These are phyloP conservation scores for Fusarium nurragi DNA, from an alignment of 2,329 filamentous ascomycete species.

Conservation along the genomic window DNA sequence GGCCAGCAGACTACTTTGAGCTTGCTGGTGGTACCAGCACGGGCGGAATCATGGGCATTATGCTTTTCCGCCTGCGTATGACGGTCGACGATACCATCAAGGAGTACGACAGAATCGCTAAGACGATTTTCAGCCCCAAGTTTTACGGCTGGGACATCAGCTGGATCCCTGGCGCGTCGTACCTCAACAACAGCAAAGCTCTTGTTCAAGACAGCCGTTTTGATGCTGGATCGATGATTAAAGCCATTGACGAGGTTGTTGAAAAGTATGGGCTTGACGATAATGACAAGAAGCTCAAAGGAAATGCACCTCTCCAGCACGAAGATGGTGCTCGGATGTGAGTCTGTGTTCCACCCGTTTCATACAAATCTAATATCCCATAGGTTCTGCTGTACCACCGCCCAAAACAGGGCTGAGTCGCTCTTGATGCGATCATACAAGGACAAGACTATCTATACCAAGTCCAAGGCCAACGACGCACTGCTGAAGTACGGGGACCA, in stretches of 20 bases:
- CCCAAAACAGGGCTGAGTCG: constrained; percentile 32
- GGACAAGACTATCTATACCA: constrained; percentile 9
- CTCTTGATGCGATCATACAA: constrained; percentile 27
- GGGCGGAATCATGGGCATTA: constrained; percentile 30
- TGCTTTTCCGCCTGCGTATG: constrained; percentile 38
- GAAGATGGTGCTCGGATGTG: constrained; percentile 13
- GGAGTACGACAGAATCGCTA: constrained; percentile 30
- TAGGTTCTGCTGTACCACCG: constrained; percentile 19
- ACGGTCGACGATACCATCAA: constrained; percentile 23
- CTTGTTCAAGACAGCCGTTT: constrained; percentile 27
- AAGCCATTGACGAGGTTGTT: constrained; percentile 27
- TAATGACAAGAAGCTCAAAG: constrained; percentile 24
- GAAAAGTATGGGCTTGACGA: constrained; percentile 28
- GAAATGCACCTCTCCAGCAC: constrained; percentile 27
- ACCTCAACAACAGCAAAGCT: constrained; percentile 27
- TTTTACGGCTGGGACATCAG: constrained; percentile 24
- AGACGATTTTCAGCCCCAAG: constrained; percentile 30
- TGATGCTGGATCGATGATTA: constrained; percentile 14
- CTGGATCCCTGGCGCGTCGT: constrained; percentile 1
- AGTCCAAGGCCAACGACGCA: constrained; percentile 25
- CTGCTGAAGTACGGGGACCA: constrained; percentile 9
- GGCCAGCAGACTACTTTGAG: constrained; percentile 29
- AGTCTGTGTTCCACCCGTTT: not conserved
- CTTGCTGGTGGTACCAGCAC: constrained; percentile 33
- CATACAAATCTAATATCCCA: not conserved